phyloP scores from a whole-genome alignment of 495 filamentous ascomycete genomes.

The Aspergillus affinis region DNA sequence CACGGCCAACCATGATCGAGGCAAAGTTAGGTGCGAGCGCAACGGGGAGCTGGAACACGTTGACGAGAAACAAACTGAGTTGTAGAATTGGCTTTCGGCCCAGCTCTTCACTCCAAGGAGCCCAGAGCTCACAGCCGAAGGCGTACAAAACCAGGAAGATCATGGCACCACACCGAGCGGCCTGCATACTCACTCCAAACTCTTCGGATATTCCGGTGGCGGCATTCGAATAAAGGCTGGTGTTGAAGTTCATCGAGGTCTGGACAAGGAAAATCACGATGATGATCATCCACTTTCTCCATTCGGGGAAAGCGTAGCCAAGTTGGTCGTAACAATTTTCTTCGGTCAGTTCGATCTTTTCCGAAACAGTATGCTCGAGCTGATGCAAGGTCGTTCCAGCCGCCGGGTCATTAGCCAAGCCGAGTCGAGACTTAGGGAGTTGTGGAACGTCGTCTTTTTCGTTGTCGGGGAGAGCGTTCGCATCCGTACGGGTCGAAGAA shows the following conservation, averaged over 20 bases:
- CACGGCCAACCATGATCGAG: slow-evolving; percentile 56
- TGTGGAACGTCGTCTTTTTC: slow-evolving; percentile 26
- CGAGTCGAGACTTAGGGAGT: slow-evolving; percentile 13
- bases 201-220: slow-evolving; percentile 48
- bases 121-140: slow-evolving; percentile 67
- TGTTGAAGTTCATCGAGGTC: slow-evolving; percentile 60
- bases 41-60: slow-evolving; percentile 57
- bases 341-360: slow-evolving; percentile 51
- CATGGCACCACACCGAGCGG: slow-evolving; percentile 55
- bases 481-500: slow-evolving; percentile 36
- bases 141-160: slow-evolving; percentile 62
- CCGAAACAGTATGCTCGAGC: slow-evolving; percentile 27
- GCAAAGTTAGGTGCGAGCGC: slow-evolving; percentile 54
- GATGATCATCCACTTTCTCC: slow-evolving; percentile 63
- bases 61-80: slow-evolving; percentile 55
- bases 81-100: slow-evolving; percentile 59
- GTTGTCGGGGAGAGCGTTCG: slow-evolving; percentile 20
- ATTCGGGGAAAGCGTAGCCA: slow-evolving; percentile 51
- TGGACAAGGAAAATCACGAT: slow-evolving; percentile 59
- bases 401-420: slow-evolving; percentile 9
- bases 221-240: slow-evolving; percentile 56
- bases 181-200: slow-evolving; percentile 48
- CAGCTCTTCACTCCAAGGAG: slow-evolving; percentile 64
- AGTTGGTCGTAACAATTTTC: slow-evolving; percentile 58
- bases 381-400: slow-evolving; percentile 23